These are phyloP conservation scores for Chrysoporthe deuterocubensis DNA, from an alignment of 2,329 filamentous ascomycete species.

Conservation along the genomic window DNA sequence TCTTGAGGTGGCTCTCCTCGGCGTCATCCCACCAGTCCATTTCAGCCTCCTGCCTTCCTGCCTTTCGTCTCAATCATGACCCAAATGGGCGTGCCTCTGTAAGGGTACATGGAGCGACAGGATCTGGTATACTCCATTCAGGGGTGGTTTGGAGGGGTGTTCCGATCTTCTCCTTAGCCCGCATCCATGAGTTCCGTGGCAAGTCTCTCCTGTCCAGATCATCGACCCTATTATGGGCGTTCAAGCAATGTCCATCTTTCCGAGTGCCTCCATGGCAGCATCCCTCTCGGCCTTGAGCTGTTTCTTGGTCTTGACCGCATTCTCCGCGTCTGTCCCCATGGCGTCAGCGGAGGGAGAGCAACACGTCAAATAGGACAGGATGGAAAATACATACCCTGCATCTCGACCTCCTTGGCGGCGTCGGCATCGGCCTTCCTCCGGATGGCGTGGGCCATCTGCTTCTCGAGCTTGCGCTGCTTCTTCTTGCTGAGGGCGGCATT, in stretches of 20 bases:
- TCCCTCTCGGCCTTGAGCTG: conserved; percentile 27
- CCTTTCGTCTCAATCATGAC: neutral
- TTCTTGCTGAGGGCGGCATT: conserved; percentile 56
- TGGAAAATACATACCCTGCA: conserved; percentile 23
- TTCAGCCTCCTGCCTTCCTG: too few species aligned
- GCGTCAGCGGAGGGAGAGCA: neutral
- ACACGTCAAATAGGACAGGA: neutral
- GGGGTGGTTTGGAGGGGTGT: neutral
- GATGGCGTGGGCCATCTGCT: conserved; percentile 55
- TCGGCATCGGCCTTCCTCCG: conserved; percentile 56
- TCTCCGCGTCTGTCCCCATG: conserved; percentile 11
- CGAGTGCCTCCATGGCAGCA: conserved; percentile 24
- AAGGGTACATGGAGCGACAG: neutral
- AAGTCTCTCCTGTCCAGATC: neutral
- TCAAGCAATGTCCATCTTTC: conserved; percentile 29
- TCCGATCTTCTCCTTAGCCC: neutral
- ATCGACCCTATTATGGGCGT: neutral
- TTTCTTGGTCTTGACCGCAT: conserved; percentile 24
- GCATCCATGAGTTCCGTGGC: neutral
- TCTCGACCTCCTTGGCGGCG: conserved; percentile 32
- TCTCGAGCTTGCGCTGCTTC: conserved; percentile 60
- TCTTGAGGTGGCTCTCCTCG: neutral
- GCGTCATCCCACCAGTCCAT: neutral
- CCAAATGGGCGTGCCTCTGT: neutral
- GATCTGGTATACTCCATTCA: neutral